Base-by-base conservation (phyloP, 2,329 filamentous ascomycete genomes). In the Aspergillus eucalypticola region DNA sequence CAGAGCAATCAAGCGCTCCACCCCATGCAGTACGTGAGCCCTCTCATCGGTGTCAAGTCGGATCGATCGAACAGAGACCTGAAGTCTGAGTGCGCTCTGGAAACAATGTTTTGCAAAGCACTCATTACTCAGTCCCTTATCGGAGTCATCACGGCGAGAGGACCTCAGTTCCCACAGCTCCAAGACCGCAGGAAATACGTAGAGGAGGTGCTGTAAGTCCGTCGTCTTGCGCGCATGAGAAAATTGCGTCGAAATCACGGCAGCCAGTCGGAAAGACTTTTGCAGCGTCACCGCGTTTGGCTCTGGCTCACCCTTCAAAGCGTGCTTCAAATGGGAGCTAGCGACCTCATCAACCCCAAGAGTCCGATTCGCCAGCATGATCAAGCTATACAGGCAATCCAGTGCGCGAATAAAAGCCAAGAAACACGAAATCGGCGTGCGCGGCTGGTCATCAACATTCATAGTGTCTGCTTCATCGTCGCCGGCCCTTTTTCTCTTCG, bases 251-350 rank as follows among this genome's bases (percentile, higher is more conserved):
- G 69, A 67, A 3, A 73, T 68, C 17, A 72, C 60, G 15, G 75
- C 69, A 55, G 73, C 71, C 8, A 76, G 56, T 29, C 67, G 69
- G 46, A 78, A 71, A 17, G 75, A 69, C 42, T 67, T 72, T 25
- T 76, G 75, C 25, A 80, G 59, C 29, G 77, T 69, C n/a, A 65
- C 60, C 11, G 76, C 74, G 38, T 73, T 65, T 10, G 67, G 60
- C 38, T 75, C 68, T 7, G 73, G 71, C n/a, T 78, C 70, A 11
- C 72, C 71, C 59, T 71, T 73, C 8, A 80, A 63, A 8, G 74
- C 71, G 54, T 77, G 71, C 58, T 75, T 75, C n/a, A 80, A 57
- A 60, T 79, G 76, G 8, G 73, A 74, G 53, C 71, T 69, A n/a
- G 73, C 71, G 15, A 70, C 67, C 25, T 73, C 71, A 54, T 72